Conservation (phyloP, 202 grass and related monocot species). For the Carex arenaria region DNA sequence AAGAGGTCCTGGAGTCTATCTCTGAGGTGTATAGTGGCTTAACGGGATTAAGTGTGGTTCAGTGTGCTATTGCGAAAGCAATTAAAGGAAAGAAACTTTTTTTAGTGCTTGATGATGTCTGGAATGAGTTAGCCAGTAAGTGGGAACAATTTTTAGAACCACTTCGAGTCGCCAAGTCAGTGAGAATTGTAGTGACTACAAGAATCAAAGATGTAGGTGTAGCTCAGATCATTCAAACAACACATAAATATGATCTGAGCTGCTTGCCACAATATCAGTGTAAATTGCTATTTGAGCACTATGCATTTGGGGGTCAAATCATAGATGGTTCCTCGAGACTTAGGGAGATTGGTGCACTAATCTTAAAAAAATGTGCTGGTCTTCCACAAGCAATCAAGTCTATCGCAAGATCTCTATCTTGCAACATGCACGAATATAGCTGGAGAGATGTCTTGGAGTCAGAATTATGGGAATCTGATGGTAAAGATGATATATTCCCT, state of each 20-base stretch:
- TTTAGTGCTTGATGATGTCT: slow-evolving; percentile 50
- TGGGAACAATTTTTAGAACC: slow-evolving; percentile 30
- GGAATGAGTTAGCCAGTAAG: slow-evolving; percentile 21
- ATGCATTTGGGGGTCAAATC: slow-evolving; percentile 21
- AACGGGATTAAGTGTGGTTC: slow-evolving; percentile 15
- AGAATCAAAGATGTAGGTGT: slow-evolving; percentile 23
- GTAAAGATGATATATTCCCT: slow-evolving; percentile 25
- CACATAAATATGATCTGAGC: not conserved
- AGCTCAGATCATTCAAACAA: slow-evolving; percentile 11
- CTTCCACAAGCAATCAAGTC: slow-evolving; percentile 37
- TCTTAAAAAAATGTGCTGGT: slow-evolving; percentile 35
- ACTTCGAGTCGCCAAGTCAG: not conserved
- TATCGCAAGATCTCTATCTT: slow-evolving; percentile 25
- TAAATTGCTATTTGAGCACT: slow-evolving; percentile 26
- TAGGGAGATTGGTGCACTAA: slow-evolving; percentile 16
- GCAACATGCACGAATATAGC: slow-evolving; percentile 9
- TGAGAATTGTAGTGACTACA: slow-evolving; percentile 37
- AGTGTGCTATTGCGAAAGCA: not conserved
- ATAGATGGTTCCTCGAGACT: not conserved
- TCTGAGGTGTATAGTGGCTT: not conserved
- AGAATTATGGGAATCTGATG: slow-evolving; percentile 37
- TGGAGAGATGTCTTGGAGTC: slow-evolving; percentile 41
- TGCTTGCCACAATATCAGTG: slow-evolving; percentile 19
- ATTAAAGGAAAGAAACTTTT: slow-evolving; percentile 17
- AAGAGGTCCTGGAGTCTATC: slow-evolving; percentile 15